Evolutionary conservation across 305 asterid species (phyloP).

Genomic region (Plantago coronopus): DNA sequence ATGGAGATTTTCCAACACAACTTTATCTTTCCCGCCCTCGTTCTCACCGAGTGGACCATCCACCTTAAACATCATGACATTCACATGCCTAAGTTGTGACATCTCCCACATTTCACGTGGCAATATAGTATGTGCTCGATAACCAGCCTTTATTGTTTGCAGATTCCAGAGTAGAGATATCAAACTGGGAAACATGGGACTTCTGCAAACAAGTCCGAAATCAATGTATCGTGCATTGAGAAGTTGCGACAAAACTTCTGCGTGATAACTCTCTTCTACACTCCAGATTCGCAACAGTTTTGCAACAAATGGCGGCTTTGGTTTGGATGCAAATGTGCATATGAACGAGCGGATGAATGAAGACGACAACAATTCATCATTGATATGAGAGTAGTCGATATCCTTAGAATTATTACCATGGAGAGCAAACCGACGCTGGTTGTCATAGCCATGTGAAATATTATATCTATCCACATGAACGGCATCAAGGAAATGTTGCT

Average conservation of each 20-base stretch:
- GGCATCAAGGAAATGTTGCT: background rate
- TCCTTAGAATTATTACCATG: background rate
- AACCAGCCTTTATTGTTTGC: background rate
- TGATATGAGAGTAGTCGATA: background rate
- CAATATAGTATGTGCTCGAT: background rate
- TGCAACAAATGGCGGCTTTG: background rate
- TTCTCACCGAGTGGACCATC: background rate
- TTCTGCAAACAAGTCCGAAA: background rate
- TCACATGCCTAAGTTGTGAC: conserved; percentile 3
- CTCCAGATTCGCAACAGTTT: background rate
- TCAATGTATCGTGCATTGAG: background rate
- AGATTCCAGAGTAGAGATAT: background rate
- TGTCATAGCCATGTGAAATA: background rate
- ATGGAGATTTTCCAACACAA: background rate
- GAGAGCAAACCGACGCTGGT: background rate
- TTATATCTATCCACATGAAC: background rate
- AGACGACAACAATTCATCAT: background rate
- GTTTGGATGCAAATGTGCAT: background rate
- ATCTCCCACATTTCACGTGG: background rate
- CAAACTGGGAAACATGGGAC: background rate
- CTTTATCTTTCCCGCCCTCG: background rate
- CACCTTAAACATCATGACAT: background rate
- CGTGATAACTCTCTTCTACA: too few relatives aligned
- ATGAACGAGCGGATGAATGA: background rate
- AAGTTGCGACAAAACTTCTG: background rate